Evolutionary conservation across 2,329 filamentous ascomycete species (phyloP).

Genomic region (Penicillium italicum): DNA sequence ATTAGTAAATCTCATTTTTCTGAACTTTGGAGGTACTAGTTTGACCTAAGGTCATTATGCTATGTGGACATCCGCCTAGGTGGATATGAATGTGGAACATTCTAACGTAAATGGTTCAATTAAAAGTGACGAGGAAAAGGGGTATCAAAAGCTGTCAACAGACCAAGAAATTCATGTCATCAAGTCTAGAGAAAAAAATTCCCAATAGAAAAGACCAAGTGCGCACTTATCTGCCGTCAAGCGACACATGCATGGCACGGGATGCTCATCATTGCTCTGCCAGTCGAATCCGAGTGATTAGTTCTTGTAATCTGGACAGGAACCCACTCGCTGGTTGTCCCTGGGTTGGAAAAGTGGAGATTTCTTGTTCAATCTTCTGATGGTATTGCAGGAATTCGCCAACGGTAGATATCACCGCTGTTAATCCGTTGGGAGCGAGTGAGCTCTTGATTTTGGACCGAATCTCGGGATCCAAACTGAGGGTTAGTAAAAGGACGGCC

Average conservation of each 20-base stretch:
- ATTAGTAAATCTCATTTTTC: not conserved
- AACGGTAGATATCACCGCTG: slow-evolving; percentile 54
- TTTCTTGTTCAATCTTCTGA: slow-evolving; percentile 54
- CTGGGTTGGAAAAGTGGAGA: slow-evolving; percentile 41
- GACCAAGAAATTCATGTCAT: not conserved
- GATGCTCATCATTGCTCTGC: slow-evolving; percentile 10
- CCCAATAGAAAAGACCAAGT: not conserved
- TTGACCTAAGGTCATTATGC: not conserved
- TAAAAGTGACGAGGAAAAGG: not conserved
- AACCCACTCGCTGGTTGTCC: slow-evolving; percentile 50
- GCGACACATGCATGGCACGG: not conserved
- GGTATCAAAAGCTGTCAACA: slow-evolving; percentile 10
- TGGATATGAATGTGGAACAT: not conserved
- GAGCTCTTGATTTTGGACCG: slow-evolving; percentile 41
- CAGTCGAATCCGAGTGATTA: slow-evolving; percentile 47
- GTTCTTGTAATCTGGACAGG: slow-evolving; percentile 52
- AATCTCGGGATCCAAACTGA: slow-evolving; percentile 59
- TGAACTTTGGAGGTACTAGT: not conserved
- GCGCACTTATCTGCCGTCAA: not conserved
- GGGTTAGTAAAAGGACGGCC: slow-evolving; percentile 75
- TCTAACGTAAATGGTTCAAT: not conserved
- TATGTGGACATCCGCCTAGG: not conserved
- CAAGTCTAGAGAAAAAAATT: not conserved
- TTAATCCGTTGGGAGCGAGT: slow-evolving; percentile 49
- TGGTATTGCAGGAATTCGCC: slow-evolving; percentile 62